phyloP scores from a whole-genome alignment of 768 basidiomycete genomes.

The Boletus speciosus region DNA sequence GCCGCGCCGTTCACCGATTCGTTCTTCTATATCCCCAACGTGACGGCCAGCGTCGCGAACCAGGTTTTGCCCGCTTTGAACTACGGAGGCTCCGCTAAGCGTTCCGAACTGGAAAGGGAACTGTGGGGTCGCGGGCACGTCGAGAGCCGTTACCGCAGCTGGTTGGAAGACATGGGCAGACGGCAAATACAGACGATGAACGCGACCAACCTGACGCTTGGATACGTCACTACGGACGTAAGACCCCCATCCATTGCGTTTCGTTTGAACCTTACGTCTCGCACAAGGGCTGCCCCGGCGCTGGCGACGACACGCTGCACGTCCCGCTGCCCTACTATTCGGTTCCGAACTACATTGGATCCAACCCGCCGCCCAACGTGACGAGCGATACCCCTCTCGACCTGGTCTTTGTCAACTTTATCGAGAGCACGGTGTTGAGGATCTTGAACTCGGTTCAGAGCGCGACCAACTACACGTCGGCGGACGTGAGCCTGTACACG shows the following conservation, averaged over 20 bases:
- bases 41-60: conserved; percentile 49
- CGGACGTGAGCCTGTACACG: conserved; percentile 57
- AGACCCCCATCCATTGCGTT: conserved; percentile 20
- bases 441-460: conserved; percentile 57
- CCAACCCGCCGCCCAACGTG: conserved; percentile 48
- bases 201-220: conserved; percentile 53
- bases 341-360: conserved; percentile 57
- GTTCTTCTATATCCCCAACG: conserved; percentile 59
- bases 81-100: conserved; percentile 28
- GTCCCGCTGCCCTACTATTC: conserved; percentile 53
- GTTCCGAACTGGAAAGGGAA: conserved; percentile 15
- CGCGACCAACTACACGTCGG: conserved; percentile 43
- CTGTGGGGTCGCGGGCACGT: conserved; percentile 46
- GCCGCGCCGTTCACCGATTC: conserved; percentile 64
- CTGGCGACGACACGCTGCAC: conserved; percentile 73
- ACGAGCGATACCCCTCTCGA: conserved; percentile 54
- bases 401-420: conserved; percentile 74
- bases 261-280: too few relatives aligned
- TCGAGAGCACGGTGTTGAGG: conserved; percentile 46
- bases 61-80: conserved; percentile 55
- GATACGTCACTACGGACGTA: conserved; percentile 74
- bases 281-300: conserved; percentile 60
- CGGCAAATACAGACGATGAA: conserved; percentile 31
- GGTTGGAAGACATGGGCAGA: conserved; percentile 57
- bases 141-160: conserved; percentile 46